These are phyloP conservation scores for Metarhizium brunneum DNA, from an alignment of 2,329 filamentous ascomycete species.

Conservation along the genomic window DNA sequence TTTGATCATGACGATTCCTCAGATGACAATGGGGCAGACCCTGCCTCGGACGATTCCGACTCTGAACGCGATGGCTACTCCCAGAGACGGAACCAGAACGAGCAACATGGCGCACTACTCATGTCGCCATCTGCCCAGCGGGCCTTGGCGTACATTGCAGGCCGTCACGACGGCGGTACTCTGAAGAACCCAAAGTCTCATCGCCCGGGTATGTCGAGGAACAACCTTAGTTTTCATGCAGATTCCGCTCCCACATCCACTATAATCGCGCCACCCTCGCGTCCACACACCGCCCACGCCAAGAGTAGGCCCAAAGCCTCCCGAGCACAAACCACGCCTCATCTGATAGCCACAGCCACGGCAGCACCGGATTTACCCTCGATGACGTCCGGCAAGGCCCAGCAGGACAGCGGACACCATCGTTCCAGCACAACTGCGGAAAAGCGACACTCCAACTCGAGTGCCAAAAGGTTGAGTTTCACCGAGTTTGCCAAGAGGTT, in stretches of 20 bases:
- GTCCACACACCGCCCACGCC: constrained; percentile 46
- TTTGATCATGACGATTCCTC: constrained; percentile 42
- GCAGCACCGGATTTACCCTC: constrained; percentile 14
- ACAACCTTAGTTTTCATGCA: constrained; percentile 23
- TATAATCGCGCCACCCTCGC: constrained; percentile 18
- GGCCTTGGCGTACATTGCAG: constrained; percentile 41
- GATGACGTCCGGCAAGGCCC: constrained; percentile 4
- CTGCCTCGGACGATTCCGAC: constrained; percentile 29
- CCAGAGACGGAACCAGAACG: constrained; percentile 19
- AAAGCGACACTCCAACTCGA: constrained; percentile 44
- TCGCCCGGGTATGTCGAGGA: constrained; percentile 21
- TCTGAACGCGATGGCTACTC: constrained; percentile 31
- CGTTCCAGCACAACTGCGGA: constrained; percentile 18
- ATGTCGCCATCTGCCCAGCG: constrained; percentile 39
- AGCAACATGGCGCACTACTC: constrained; percentile 13
- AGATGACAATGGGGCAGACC: constrained; percentile 27
- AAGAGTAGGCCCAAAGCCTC: constrained; percentile 33
- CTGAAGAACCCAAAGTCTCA: constrained; percentile 19
- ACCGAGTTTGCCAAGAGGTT: constrained; percentile 51
- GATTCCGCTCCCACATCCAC: constrained; percentile 11
- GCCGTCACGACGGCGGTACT: constrained; percentile 24
- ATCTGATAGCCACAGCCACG: constrained; percentile 24
- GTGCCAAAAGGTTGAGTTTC: constrained; percentile 50
- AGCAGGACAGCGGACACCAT: constrained; percentile 18
- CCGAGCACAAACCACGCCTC: constrained; percentile 39